Evolutionary conservation across 495 filamentous ascomycete species (phyloP), one percentile per base, ranked within the genome.

Genomic region (Umbilicaria muhlenbergii): DNA sequence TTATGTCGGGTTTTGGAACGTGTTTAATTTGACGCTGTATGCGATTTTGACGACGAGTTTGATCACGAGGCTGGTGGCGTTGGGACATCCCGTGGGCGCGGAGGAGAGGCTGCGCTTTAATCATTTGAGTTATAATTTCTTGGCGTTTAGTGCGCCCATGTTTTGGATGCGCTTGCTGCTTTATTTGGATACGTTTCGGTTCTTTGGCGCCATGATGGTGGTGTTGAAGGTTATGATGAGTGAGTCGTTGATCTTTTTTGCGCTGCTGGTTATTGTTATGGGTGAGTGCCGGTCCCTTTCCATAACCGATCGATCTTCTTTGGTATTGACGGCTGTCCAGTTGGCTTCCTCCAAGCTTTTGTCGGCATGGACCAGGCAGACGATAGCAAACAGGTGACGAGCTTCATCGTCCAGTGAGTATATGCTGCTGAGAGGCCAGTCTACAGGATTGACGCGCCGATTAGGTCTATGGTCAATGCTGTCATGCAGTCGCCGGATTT

Each of bases 201-300:
- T 98, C 70, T 96, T 98, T 50, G 91, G 91, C 36, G 86, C 86
- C 41, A 96, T 98, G 92, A 71, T 98, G 32, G 88, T 96, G 7
- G 84, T 98, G 4, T 65, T 98, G 32, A 87, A 94, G 54, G 87
- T 96, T 40, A 96, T 98, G 92, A 96, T 98, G 91, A 86, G 88
- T 53, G 91, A 98, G 57, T 92, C 84, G 44, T 63, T 98, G 42
- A 95, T 96, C 49, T 98, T 98, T 70, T 98, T 98, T 52, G 84
- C 87, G 6, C 71, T 98, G n/a, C 73, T 98, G 5, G 63, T 79
- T 39, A 78, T 95, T 39, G 80, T 98, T 40, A 63, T 93, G 35
- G 24, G 24, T 28, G 8, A 10, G 24, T 28, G 24, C 1, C 8
- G 4, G 4, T 6, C 6, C 24, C 24, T 10, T 28, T 28, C 24